Evolutionary conservation across 352 stramenopile genomes (phyloP).

Genomic region (Thraustochytrium striatum): DNA sequence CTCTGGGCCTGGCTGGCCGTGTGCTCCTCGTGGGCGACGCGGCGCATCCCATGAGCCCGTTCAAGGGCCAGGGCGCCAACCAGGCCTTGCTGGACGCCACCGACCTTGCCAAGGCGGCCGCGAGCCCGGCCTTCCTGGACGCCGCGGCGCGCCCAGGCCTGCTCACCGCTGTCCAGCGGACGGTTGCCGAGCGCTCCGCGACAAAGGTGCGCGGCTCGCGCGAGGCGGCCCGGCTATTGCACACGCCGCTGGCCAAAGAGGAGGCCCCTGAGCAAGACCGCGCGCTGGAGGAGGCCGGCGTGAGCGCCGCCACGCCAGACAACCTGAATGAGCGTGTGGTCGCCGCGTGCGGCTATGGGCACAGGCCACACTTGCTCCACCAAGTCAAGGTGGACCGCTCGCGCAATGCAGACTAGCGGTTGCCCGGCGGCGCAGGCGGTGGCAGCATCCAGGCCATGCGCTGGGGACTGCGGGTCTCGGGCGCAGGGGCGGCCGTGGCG

Average conservation of each 20-base stretch:
- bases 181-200: constrained; percentile 16
- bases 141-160: too few species aligned
- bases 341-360: constrained; percentile 2
- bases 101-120: constrained; percentile 52
- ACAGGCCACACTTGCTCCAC: constrained; percentile 15
- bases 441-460: constrained; percentile 35
- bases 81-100: constrained; percentile 70
- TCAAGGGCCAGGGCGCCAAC: constrained; percentile 74
- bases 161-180: neutral
- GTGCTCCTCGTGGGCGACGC: constrained; percentile 68
- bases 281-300: constrained; percentile 4
- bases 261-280: neutral
- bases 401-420: too few species aligned
- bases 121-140: constrained; percentile 2
- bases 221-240: constrained; percentile 61
- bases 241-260: constrained; percentile 48
- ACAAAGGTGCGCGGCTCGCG: constrained; percentile 63
- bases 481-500: too few species aligned
- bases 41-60: constrained; percentile 71
- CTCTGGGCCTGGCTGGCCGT: neutral
- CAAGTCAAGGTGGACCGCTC: constrained; percentile 20
- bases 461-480: neutral
- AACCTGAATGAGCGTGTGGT: constrained; percentile 16
- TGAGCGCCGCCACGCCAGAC: neutral
- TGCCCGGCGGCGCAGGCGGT: too few species aligned